Conservation (phyloP, 345 rosid genomes). For the Lagerstroemia speciosa region DNA sequence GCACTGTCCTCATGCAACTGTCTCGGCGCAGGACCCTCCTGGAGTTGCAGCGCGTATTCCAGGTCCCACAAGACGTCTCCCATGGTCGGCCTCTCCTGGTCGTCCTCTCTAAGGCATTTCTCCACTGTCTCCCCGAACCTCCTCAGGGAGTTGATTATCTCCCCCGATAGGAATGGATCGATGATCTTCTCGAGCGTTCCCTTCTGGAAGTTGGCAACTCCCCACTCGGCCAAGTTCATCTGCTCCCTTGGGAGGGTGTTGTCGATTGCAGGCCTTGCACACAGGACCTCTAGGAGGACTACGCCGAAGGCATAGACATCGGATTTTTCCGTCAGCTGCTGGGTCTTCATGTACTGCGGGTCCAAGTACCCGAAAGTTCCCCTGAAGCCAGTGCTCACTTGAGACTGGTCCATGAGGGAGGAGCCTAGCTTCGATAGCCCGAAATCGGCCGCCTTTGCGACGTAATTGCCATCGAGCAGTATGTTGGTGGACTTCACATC, state of each 20-base stretch:
- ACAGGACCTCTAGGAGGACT: slow-evolving; percentile 44
- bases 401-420: slow-evolving; percentile 19
- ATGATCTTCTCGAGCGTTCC: slow-evolving; percentile 35
- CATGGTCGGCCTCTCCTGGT: slow-evolving; percentile 46
- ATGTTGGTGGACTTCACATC: slow-evolving; percentile 59
- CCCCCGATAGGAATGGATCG: slow-evolving; percentile 24
- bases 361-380: slow-evolving; percentile 55
- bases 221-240: slow-evolving; percentile 52
- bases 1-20: slow-evolving; percentile 23
- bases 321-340: slow-evolving; percentile 43
- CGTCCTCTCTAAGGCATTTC: slow-evolving; percentile 52
- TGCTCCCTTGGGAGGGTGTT: slow-evolving; percentile 25
- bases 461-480: slow-evolving; percentile 30
- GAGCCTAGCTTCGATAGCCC: slow-evolving; percentile 41
- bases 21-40: slow-evolving; percentile 15
- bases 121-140: slow-evolving; percentile 40
- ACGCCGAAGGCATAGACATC: slow-evolving; percentile 56
- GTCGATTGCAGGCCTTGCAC: slow-evolving; percentile 39
- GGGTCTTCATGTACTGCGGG: slow-evolving; percentile 41
- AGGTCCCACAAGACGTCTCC: slow-evolving; percentile 50
- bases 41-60: slow-evolving; percentile 37
- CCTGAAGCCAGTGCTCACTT: slow-evolving; percentile 32
- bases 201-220: slow-evolving; percentile 16
- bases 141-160: slow-evolving; percentile 34
- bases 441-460: slow-evolving; percentile 54